Evolutionary conservation across 805 yeast species (phyloP).

Genomic region (Brettanomyces custersianus): DNA sequence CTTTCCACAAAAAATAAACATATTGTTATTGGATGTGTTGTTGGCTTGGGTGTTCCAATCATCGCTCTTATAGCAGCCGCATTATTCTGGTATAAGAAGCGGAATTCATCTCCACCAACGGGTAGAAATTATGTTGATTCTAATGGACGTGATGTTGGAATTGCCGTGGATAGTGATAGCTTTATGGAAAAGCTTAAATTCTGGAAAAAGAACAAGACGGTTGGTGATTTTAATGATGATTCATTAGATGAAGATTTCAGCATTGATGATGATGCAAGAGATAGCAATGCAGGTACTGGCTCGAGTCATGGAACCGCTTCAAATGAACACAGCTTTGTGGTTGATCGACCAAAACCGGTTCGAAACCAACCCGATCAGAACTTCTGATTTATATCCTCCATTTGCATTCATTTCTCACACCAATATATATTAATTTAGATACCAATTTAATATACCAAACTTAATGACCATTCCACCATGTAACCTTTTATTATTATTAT

Average conservation of each 20-base stretch:
- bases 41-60: constrained; percentile 63
- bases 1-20: constrained; percentile 36
- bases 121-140: constrained; percentile 26
- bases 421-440: not conserved
- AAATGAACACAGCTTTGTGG: constrained; percentile 2
- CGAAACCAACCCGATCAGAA: constrained; percentile 1
- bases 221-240: constrained; percentile 16
- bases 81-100: constrained; percentile 11
- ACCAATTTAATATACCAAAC: too few species aligned
- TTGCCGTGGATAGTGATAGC: constrained; percentile 18
- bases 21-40: constrained; percentile 59
- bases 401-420: not conserved
- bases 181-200: constrained; percentile 18
- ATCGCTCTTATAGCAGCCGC: constrained; percentile 24
- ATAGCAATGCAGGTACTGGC: not conserved
- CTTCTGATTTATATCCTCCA: not conserved
- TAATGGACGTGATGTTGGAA: constrained; percentile 25
- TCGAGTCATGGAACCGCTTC: not conserved
- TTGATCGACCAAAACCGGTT: constrained; percentile 1
- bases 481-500: not conserved
- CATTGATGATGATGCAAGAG: constrained; percentile 1
- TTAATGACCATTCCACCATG: not conserved
- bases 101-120: constrained; percentile 9
- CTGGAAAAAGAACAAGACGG: constrained; percentile 12
- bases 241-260: constrained; percentile 11